A percentile compares a stretch with the other conserved stretches of the same genome.
phyloP scores from a whole-genome alignment of 129 eudicot species.

The Flaveria trinervia region DNA sequence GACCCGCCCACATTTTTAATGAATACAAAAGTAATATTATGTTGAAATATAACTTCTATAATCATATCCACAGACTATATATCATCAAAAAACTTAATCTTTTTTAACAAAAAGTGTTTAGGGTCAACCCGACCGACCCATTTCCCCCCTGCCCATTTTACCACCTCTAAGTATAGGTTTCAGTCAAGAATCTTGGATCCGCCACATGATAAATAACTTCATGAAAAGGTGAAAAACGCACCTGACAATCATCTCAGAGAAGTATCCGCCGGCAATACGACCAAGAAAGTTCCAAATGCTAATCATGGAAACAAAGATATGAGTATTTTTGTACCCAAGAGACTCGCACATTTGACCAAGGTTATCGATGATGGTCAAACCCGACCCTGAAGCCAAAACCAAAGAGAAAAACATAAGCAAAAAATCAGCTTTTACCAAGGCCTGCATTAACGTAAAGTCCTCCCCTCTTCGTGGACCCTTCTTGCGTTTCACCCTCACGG shows the following conservation, averaged over 20 bases:
- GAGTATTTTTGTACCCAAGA: constrained; percentile 55
- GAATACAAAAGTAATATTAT: no score
- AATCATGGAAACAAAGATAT: constrained; percentile 67
- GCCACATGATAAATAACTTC: not conserved
- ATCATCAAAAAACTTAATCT: no score
- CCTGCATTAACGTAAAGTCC: constrained; percentile 61
- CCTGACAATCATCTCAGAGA: constrained; percentile 66
- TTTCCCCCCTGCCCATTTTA: not conserved
- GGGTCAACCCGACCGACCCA: no score
- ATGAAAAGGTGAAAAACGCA: not conserved
- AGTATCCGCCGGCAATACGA: constrained; percentile 76
- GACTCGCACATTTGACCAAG: constrained; percentile 72
- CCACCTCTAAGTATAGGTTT: not conserved
- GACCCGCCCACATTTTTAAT: no score
- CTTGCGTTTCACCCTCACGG: no score
- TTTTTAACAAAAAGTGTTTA: no score
- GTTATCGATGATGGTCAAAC: constrained; percentile 68
- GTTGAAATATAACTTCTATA: no score
- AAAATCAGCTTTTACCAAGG: constrained; percentile 65
- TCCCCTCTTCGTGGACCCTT: constrained; percentile 41
- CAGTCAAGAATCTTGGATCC: no score
- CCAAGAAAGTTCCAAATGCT: constrained; percentile 85
- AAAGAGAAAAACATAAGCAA: constrained; percentile 67
- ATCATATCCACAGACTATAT: no score
- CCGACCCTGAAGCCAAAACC: constrained; percentile 69